Evolutionary conservation across 305 asterid species (phyloP).

Genomic region (Fraxinus platypoda): DNA sequence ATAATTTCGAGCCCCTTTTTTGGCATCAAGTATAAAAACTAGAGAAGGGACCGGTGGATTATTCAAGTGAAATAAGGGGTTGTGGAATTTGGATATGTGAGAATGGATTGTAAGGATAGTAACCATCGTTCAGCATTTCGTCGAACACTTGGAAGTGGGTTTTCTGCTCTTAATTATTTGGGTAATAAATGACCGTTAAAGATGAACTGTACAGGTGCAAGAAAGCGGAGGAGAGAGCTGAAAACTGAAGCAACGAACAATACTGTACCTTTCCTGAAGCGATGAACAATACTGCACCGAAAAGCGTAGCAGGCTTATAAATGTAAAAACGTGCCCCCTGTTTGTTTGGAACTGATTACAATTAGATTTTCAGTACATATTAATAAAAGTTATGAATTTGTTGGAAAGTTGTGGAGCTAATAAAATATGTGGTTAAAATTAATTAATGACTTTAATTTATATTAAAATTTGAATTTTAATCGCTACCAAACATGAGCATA

Average conservation of each 20-base stretch:
- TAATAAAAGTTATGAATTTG: no score
- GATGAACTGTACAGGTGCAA: not conserved
- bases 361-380: no score
- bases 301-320: constrained; percentile 12
- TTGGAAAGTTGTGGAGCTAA: no score
- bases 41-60: constrained; percentile 20
- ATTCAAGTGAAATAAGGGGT: constrained; percentile 27
- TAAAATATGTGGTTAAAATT: no score
- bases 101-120: constrained; percentile 34
- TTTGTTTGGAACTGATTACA: no score
- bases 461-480: no score
- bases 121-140: constrained; percentile 88
- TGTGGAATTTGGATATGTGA: constrained; percentile 25
- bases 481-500: no score
- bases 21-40: constrained; percentile 7
- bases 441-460: no score
- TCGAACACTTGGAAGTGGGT: constrained; percentile 42
- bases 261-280: constrained; percentile 27
- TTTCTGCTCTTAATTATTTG: not conserved
- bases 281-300: constrained; percentile 34
- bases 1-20: constrained; percentile 15
- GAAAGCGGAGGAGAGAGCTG: constrained; percentile 16
- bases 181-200: not conserved
- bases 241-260: constrained; percentile 46
- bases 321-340: no score